Evolutionary conservation across 2,329 filamentous ascomycete species (phyloP), one percentile per base, ranked within the genome.

Genomic region (Mycosphaerella sp.): DNA sequence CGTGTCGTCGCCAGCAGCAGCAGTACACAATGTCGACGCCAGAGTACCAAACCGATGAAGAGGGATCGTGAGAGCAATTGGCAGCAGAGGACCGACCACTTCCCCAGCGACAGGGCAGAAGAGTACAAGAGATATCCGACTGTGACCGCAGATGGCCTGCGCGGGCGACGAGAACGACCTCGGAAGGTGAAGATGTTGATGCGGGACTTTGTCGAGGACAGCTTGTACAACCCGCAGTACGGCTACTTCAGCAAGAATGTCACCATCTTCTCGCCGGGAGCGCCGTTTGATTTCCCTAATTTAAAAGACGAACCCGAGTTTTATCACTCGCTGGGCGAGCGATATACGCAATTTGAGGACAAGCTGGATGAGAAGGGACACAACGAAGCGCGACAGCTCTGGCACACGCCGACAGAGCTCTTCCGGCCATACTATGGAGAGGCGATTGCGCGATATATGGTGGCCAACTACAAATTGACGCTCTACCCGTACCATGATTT

Each of bases 401-500:
- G 93, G 93, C 95, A 98, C 72, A 98, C 93, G 10, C 93, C 95
- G 0, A 98, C 93, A 0, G 93, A 98, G 75, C 82, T 98, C 17
- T 98, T 98, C 75, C 83, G 89, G 32, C 93, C 95, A 0, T 95
- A 92, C 73, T 98, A 98, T 70, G 95, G 92, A 67, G 91, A 98
- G 76, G 89, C 93, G 34, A 89, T 98, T 62, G 93, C 92, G n/a
- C 85, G 92, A 17, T 96, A 97, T 71, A 82, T 98, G 43, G 85
- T 97, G 62, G 85, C 89, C 62, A 96, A 98, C 75, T 98, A 98
- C 79, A 90, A 93, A 69, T 82, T 96, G 69, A 89, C 88, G 43
- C 82, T 89, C 53, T 97, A 93, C 70, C 93, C 93, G 2, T 96
- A 97, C 76, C 85, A 96, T 72, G 93, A 98, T 72, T 81, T 98